Evolutionary conservation across 176 grass and related monocot species (phyloP).

Genomic region (maize (Zea mays)): DNA sequence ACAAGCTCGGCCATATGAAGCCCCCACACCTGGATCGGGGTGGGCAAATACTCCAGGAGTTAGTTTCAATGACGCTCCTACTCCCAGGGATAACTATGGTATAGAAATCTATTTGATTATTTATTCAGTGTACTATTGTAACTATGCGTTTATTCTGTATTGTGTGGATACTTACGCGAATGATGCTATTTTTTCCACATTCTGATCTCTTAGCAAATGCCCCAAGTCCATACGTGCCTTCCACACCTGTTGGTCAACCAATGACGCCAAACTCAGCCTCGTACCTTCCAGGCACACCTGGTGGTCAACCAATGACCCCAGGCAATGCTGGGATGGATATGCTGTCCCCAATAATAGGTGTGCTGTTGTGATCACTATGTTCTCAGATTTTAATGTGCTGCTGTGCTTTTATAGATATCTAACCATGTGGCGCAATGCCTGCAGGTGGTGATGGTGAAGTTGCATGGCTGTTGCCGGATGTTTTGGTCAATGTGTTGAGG

Average conservation of each 20-base stretch:
- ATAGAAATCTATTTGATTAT: conserved; percentile 38
- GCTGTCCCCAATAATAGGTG: conserved; percentile 93
- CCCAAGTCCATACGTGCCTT: conserved; percentile 88
- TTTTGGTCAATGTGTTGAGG: conserved; percentile 68
- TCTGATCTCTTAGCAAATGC: conserved; percentile 68
- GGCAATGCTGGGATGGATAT: conserved; percentile 95
- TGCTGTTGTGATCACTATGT: conserved; percentile 1
- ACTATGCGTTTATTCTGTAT: not conserved
- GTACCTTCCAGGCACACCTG: conserved; percentile 94
- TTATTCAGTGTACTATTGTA: conserved; percentile 12
- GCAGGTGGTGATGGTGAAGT: conserved; percentile 80
- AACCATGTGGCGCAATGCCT: conserved; percentile 22
- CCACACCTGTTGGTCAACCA: conserved; percentile 88
- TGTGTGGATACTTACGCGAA: conserved; percentile 14
- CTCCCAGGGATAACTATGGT: conserved; percentile 95
- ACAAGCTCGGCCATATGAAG: conserved; percentile 91
- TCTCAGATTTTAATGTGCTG: conserved; percentile 21
- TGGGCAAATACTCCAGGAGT: conserved; percentile 97
- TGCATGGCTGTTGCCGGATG: conserved; percentile 68
- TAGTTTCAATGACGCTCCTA: conserved; percentile 76
- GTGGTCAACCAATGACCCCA: conserved; percentile 98
- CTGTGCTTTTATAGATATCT: not conserved
- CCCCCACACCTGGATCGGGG: conserved; percentile 94
- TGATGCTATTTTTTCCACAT: conserved; percentile 8
- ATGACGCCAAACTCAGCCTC: conserved; percentile 92